phyloP scores from a whole-genome alignment of 495 filamentous ascomycete species.

The Cudoniella acicularis region DNA sequence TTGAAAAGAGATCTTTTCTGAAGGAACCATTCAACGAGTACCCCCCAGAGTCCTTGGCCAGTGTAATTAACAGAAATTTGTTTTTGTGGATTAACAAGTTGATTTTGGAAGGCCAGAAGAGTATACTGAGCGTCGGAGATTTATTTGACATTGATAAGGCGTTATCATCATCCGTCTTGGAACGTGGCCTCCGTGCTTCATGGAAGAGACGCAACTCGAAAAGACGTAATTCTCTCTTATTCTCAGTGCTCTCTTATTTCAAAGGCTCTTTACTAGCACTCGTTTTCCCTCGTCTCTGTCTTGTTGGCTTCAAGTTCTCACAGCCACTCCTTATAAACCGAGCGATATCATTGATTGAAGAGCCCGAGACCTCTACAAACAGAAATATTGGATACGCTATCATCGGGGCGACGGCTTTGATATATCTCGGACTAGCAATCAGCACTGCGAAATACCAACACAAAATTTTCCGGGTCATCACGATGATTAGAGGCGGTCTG shows the following conservation, averaged over 20 bases:
- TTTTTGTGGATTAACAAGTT: slow-evolving; percentile 35
- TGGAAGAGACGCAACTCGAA: slow-evolving; percentile 18
- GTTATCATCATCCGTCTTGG: slow-evolving; percentile 15
- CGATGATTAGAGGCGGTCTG: slow-evolving; percentile 27
- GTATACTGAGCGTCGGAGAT: slow-evolving; percentile 28
- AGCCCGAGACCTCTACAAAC: slow-evolving; percentile 27
- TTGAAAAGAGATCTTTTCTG: slow-evolving; percentile 53
- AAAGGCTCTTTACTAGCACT: slow-evolving; percentile 32
- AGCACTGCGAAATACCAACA: too few species aligned
- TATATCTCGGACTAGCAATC: slow-evolving; percentile 46
- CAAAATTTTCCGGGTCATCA: slow-evolving; percentile 23
- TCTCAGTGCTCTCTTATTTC: slow-evolving; percentile 40
- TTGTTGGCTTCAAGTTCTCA: slow-evolving; percentile 56
- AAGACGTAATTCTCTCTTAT: slow-evolving; percentile 37
- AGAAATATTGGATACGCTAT: slow-evolving; percentile 37
- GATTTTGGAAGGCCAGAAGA: slow-evolving; percentile 25
- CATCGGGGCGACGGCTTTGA: slow-evolving; percentile 18
- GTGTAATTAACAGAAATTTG: slow-evolving; percentile 29
- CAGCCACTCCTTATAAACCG: slow-evolving; percentile 56
- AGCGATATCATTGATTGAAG: slow-evolving; percentile 26
- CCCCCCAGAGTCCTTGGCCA: slow-evolving; percentile 28
- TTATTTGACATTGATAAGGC: slow-evolving; percentile 16
- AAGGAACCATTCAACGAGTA: slow-evolving; percentile 38
- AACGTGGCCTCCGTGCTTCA: not conserved
- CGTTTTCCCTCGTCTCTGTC: slow-evolving; percentile 43